A percentile compares a stretch with the other conserved stretches of the same genome.
phyloP scores from a whole-genome alignment of 2,329 filamentous ascomycete species.

The Knufia petricola region DNA sequence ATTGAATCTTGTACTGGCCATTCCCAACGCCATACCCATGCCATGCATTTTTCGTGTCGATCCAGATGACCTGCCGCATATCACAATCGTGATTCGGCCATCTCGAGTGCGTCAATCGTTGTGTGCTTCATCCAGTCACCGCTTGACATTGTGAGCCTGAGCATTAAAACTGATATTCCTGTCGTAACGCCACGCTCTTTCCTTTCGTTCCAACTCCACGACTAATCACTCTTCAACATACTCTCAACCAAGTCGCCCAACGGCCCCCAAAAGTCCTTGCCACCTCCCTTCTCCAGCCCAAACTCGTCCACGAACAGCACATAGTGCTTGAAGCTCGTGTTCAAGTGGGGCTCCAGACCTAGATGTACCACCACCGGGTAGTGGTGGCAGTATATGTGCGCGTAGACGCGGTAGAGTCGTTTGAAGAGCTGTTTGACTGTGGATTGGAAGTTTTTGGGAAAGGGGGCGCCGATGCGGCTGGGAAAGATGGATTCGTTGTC shows the following conservation, averaged over 20 bases:
- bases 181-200: not conserved
- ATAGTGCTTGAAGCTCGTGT: constrained; percentile 99
- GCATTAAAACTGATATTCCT: not conserved
- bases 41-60: too few species aligned
- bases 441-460: constrained; percentile 81
- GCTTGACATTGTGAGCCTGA: not conserved
- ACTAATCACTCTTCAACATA: constrained; percentile 83
- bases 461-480: constrained; percentile 86
- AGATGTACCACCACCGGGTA: constrained; percentile 94
- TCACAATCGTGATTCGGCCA: too few species aligned
- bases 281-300: constrained; percentile 60
- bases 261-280: constrained; percentile 95
- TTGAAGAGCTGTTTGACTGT: constrained; percentile 96
- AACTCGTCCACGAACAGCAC: constrained; percentile 98
- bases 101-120: too few species aligned
- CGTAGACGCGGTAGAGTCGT: constrained; percentile 95
- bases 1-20: not conserved
- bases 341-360: constrained; percentile 90
- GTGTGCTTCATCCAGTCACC: too few species aligned
- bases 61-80: too few species aligned
- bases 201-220: not conserved
- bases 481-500: constrained; percentile 93
- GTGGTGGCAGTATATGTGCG: constrained; percentile 99
- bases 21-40: not conserved
- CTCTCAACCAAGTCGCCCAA: constrained; percentile 92